Conservation (phyloP, 2,329 filamentous ascomycete species). For the Trichoderma arundinaceum region DNA sequence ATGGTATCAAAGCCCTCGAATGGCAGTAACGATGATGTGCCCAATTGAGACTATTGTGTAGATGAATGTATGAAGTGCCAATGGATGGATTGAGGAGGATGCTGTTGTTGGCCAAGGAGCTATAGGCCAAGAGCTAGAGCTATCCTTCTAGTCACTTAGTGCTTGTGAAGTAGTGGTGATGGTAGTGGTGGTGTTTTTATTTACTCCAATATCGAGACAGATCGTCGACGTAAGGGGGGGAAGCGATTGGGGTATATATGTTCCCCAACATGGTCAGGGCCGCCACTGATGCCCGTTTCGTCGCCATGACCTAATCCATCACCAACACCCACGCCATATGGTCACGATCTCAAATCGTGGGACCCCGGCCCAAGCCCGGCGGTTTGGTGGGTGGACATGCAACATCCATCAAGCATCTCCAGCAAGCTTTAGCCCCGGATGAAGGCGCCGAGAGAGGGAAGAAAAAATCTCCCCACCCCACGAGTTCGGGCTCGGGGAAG, state of each 20-base stretch:
- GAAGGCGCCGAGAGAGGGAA: neutral
- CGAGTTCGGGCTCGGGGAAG: conserved; percentile 23
- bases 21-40: neutral
- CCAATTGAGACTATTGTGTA: neutral
- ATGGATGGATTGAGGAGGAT: neutral
- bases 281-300: conserved; percentile 18
- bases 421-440: conserved; percentile 16
- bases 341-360: conserved; percentile 24
- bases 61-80: neutral
- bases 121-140: neutral
- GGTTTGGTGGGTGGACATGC: conserved; percentile 24
- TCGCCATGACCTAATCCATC: conserved; percentile 23
- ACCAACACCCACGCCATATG: conserved; percentile 20
- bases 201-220: conserved; percentile 2
- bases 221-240: conserved; percentile 8
- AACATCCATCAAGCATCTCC: conserved; percentile 3
- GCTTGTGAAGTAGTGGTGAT: conserved; percentile 9
- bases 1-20: conserved; percentile 4
- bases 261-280: conserved; percentile 12
- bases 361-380: conserved; percentile 27
- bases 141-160: neutral
- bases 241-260: conserved; percentile 25
- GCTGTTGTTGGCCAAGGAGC: neutral
- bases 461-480: conserved; percentile 20
- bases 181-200: neutral